A percentile compares a stretch with the other conserved stretches of the same genome.
phyloP scores from a whole-genome alignment of 2,329 filamentous ascomycete genomes.

The Pestalotiopsis sp. region DNA sequence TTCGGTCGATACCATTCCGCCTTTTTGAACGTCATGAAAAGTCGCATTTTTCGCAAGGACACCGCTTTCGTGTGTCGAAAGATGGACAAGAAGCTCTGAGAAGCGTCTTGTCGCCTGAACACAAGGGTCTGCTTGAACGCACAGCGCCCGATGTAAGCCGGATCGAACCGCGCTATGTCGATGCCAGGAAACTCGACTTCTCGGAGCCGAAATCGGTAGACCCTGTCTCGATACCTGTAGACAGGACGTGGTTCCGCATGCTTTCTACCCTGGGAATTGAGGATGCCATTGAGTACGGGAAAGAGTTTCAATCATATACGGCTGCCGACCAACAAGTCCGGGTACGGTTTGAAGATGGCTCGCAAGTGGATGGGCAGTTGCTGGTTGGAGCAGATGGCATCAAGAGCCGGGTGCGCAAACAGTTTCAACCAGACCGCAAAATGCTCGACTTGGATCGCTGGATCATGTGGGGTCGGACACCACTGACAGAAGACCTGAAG shows the following conservation, averaged over 20 bases:
- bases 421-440: constrained; percentile 31
- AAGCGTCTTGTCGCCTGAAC: constrained; percentile 26
- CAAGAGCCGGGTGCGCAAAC: constrained; percentile 31
- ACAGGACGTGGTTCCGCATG: constrained; percentile 33
- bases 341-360: constrained; percentile 30
- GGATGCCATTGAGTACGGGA: constrained; percentile 32
- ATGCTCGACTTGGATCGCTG: constrained; percentile 33
- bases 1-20: constrained; percentile 30
- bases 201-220: constrained; percentile 19
- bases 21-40: constrained; percentile 30
- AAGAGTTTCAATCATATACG: constrained; percentile 28
- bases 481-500: constrained; percentile 25
- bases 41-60: constrained; percentile 26
- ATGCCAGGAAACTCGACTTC: constrained; percentile 26
- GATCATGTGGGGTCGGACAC: constrained; percentile 33
- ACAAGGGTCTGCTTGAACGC: constrained; percentile 21
- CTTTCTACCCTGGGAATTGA: constrained; percentile 26
- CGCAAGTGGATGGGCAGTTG: constrained; percentile 23
- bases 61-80: constrained; percentile 31
- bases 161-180: constrained; percentile 30
- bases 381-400: constrained; percentile 35
- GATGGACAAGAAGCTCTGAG: constrained; percentile 26
- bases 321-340: constrained; percentile 14
- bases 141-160: constrained; percentile 22
- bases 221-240: constrained; percentile 25